phyloP scores from a whole-genome alignment of 1,284 basidiomycete genomes.

The Melampsora abietis-canadensis region DNA sequence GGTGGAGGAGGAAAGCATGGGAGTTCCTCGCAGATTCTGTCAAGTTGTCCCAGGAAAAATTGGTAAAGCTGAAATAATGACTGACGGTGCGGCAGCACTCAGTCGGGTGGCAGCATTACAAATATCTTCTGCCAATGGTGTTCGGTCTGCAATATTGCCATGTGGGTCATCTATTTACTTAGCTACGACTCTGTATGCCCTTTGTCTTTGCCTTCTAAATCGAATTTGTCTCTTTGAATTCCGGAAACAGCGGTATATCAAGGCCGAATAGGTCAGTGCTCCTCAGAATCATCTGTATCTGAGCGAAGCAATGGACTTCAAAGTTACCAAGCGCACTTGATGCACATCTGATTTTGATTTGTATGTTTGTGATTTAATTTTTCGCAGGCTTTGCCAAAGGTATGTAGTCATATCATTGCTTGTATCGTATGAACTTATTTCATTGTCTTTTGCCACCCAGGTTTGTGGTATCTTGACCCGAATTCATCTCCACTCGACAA shows the following conservation, averaged over 20 bases:
- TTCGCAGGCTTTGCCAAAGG: constrained; percentile 40
- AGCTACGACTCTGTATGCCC: background rate
- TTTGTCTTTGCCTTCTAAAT: background rate
- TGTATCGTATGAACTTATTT: background rate
- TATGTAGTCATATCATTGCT: background rate
- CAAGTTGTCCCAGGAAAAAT: background rate
- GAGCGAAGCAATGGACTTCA: background rate
- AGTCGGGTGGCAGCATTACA: constrained; percentile 19
- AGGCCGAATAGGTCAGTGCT: constrained; percentile 26
- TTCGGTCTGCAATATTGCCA: constrained; percentile 7
- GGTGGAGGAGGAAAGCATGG: background rate
- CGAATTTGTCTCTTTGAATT: background rate
- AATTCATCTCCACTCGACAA: background rate
- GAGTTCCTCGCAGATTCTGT: background rate
- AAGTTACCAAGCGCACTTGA: background rate
- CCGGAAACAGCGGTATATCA: constrained; percentile 23
- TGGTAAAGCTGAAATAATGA: constrained; percentile 26
- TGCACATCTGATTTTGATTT: too few relatives aligned
- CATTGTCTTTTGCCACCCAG: background rate
- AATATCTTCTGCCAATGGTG: background rate
- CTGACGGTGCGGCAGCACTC: constrained; percentile 33
- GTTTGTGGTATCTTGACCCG: constrained; percentile 26
- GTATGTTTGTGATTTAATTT: too few relatives aligned
- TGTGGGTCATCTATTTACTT: constrained; percentile 5
- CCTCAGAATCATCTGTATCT: background rate